Evolutionary conservation across 257 asterid genomes (phyloP).

Genomic region (Avicennia marina): DNA sequence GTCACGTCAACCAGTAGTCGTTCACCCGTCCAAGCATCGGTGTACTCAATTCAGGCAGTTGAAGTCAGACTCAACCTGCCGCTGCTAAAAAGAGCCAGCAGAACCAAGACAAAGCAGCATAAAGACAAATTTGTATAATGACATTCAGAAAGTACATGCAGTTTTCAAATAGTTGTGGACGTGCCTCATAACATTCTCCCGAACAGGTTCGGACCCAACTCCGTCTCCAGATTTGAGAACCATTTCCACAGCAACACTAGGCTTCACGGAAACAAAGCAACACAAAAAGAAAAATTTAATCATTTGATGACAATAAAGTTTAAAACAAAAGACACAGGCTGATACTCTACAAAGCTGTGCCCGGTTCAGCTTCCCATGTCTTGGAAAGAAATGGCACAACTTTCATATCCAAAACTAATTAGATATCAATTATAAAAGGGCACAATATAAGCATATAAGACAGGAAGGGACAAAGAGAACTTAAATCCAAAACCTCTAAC

Average conservation of each 20-base stretch:
- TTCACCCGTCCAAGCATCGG: no score
- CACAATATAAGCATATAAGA: slow-evolving; percentile 6
- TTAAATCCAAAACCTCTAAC: slow-evolving; percentile 71
- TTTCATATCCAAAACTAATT: slow-evolving; percentile 1
- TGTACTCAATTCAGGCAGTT: slow-evolving; percentile 31
- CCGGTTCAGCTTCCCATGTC: not conserved
- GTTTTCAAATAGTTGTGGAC: slow-evolving; percentile 30
- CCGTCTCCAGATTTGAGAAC: slow-evolving; percentile 61
- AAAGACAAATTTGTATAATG: slow-evolving; percentile 29
- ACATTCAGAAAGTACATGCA: slow-evolving; percentile 16
- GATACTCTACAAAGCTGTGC: not conserved
- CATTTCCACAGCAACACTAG: slow-evolving; percentile 53
- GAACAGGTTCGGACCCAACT: slow-evolving; percentile 68
- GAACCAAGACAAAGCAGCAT: slow-evolving; percentile 42
- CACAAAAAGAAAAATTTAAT: not conserved
- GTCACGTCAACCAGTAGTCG: not conserved
- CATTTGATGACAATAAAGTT: not conserved
- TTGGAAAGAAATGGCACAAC: not conserved
- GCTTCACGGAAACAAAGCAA: slow-evolving; percentile 57
- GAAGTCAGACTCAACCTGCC: slow-evolving; percentile 51
- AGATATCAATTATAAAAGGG: not conserved
- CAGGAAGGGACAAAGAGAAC: slow-evolving; percentile 26
- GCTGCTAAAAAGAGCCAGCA: slow-evolving; percentile 29
- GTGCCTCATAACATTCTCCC: slow-evolving; percentile 68
- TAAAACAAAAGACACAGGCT: not conserved